phyloP scores from a whole-genome alignment of 495 filamentous ascomycete genomes.

The Trichocladium uniseriatum region DNA sequence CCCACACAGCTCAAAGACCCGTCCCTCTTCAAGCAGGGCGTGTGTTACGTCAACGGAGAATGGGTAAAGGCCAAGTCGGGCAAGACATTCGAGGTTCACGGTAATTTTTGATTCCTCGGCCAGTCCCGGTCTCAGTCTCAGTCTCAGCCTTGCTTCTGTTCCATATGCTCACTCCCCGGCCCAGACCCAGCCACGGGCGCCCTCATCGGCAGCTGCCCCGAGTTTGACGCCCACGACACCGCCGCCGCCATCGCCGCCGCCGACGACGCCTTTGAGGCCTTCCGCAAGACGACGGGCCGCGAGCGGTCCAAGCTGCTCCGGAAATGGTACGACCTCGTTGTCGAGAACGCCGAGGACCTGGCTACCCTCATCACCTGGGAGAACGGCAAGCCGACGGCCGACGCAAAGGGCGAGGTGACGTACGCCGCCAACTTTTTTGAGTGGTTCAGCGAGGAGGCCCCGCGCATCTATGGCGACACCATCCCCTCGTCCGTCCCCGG shows the following conservation, averaged over 20 bases:
- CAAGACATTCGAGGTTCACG: constrained; percentile 71
- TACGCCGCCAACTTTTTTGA: constrained; percentile 74
- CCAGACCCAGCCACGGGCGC: constrained; percentile 72
- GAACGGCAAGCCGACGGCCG: constrained; percentile 65
- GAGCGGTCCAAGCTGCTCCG: constrained; percentile 75
- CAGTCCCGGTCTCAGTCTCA: neutral
- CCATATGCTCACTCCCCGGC: neutral
- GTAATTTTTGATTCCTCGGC: no score
- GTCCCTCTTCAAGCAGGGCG: constrained; percentile 67
- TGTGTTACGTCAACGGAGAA: constrained; percentile 78
- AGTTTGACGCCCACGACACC: constrained; percentile 66
- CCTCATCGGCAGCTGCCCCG: constrained; percentile 72
- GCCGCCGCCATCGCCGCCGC: constrained; percentile 71
- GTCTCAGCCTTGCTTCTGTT: neutral
- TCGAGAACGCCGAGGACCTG: constrained; percentile 80
- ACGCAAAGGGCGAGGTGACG: constrained; percentile 63
- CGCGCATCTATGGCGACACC: constrained; percentile 62
- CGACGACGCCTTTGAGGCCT: constrained; percentile 62
- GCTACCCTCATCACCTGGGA: constrained; percentile 83
- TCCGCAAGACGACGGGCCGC: constrained; percentile 65
- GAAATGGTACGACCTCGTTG: constrained; percentile 83
- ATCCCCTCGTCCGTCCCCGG: constrained; percentile 60
- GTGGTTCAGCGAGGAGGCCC: constrained; percentile 74
- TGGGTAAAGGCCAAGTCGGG: constrained; percentile 68
- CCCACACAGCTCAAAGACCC: constrained; percentile 74